These are phyloP conservation scores for Tetrapisispora taiwanensis DNA, from an alignment of 805 yeast genomes.

Conservation along the genomic window DNA sequence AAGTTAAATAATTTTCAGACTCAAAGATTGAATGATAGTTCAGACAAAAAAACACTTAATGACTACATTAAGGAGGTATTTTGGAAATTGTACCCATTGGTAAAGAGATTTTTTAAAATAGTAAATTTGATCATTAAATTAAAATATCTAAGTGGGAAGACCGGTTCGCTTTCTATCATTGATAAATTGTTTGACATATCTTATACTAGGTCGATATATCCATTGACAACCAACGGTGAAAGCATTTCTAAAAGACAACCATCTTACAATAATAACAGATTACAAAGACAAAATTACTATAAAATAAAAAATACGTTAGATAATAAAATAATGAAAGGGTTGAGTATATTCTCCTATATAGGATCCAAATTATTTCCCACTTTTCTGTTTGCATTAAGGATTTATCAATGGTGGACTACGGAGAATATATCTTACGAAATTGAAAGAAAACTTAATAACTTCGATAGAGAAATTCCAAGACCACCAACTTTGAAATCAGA, in stretches of 20 bases:
- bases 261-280: slow-evolving; percentile 4
- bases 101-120: slow-evolving; percentile 38
- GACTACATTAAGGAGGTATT: slow-evolving; percentile 28
- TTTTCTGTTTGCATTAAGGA: slow-evolving; percentile 70
- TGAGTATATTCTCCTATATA: slow-evolving; percentile 13
- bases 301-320: slow-evolving; percentile 12
- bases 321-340: slow-evolving; percentile 10
- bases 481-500: slow-evolving; percentile 5
- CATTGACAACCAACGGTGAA: slow-evolving; percentile 1
- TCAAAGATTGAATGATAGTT: slow-evolving; percentile 34
- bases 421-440: slow-evolving; percentile 58
- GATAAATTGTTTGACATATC: slow-evolving; percentile 54
- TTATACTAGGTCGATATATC: slow-evolving; percentile 37
- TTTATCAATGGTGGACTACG: slow-evolving; percentile 88
- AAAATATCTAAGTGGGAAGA: slow-evolving; percentile 54
- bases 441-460: slow-evolving; percentile 36
- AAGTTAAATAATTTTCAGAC: slow-evolving; percentile 37
- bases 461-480: slow-evolving; percentile 35
- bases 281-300: slow-evolving; percentile 30
- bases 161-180: slow-evolving; percentile 51
- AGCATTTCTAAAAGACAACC: too few species aligned
- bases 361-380: slow-evolving; percentile 57
- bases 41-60: background rate
- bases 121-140: slow-evolving; percentile 50
- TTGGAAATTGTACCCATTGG: slow-evolving; percentile 50